Evolutionary conservation across 176 grass and related monocot genomes (phyloP).

Genomic region (Oryza nivara): DNA sequence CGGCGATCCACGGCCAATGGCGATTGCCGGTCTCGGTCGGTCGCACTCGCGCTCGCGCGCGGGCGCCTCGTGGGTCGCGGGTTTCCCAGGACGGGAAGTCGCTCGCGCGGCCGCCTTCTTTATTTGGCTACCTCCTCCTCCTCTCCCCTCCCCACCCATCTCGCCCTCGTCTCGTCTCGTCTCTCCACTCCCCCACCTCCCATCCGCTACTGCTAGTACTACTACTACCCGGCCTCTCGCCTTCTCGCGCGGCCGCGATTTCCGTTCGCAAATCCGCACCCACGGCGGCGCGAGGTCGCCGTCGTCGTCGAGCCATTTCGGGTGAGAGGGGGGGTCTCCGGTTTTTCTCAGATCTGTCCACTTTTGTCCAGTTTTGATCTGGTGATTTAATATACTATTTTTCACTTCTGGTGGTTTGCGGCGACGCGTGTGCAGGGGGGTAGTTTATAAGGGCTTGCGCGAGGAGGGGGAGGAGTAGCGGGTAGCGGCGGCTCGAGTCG

Average conservation of each 20-base stretch:
- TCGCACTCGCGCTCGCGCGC: no score
- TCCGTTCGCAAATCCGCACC: slow-evolving; percentile 22
- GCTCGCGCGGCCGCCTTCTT: slow-evolving; percentile 20
- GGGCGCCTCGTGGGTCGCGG: neutral
- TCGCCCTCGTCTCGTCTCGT: neutral
- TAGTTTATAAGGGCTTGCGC: neutral
- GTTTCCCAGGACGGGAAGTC: slow-evolving; percentile 37
- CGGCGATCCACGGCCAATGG: slow-evolving; percentile 40
- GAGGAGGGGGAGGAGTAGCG: neutral
- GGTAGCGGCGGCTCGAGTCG: no score
- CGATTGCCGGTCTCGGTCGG: neutral
- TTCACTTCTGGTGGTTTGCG: neutral
- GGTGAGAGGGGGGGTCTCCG: slow-evolving; percentile 25
- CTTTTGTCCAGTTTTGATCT: slow-evolving; percentile 12
- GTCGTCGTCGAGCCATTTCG: neutral
- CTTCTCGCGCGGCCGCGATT: no score
- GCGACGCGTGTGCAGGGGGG: neutral
- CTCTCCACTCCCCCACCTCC: neutral
- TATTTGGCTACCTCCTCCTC: slow-evolving; percentile 41
- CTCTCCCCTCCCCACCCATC: neutral
- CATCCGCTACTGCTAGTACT: neutral
- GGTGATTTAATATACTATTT: neutral
- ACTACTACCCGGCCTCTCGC: no score
- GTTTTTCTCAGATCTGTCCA: slow-evolving; percentile 41
- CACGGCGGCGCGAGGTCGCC: no score